Evolutionary conservation across 2,329 filamentous ascomycete species (phyloP).

Genomic region (Microcyclospora tardicrescens): DNA sequence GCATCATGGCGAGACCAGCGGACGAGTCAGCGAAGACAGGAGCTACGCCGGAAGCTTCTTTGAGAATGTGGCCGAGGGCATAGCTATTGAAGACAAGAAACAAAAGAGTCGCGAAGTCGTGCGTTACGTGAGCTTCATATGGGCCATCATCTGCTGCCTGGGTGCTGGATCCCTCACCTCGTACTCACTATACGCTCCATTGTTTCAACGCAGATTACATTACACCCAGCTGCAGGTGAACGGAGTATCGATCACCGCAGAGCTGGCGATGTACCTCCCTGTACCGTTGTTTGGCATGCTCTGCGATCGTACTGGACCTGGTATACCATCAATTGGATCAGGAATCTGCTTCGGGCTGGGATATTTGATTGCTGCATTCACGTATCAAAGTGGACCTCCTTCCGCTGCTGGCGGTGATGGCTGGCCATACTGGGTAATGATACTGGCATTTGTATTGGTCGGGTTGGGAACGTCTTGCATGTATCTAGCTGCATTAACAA

Average conservation of each 20-base stretch:
- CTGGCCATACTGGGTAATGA: conserved; percentile 71
- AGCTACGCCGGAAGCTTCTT: conserved; percentile 43
- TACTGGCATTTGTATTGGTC: conserved; percentile 69
- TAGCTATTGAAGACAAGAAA: conserved; percentile 43
- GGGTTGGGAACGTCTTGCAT: conserved; percentile 76
- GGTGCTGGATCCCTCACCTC: conserved; percentile 86
- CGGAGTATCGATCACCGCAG: conserved; percentile 72
- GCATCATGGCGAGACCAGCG: conserved; percentile 11
- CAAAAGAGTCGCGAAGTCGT: conserved; percentile 40
- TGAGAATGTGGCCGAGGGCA: conserved; percentile 47
- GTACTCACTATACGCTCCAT: conserved; percentile 84
- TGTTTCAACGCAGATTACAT: conserved; percentile 73
- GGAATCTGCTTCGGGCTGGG: conserved; percentile 64
- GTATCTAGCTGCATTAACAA: conserved; percentile 85
- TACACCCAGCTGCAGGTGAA: conserved; percentile 93
- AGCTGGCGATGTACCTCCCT: conserved; percentile 81
- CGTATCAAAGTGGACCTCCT: conserved; percentile 52
- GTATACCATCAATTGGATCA: conserved; percentile 60
- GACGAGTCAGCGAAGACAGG: conserved; percentile 27
- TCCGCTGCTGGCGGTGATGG: conserved; percentile 38
- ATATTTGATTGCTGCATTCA: conserved; percentile 69
- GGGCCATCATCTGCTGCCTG: conserved; percentile 51
- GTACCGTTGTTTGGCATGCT: conserved; percentile 81
- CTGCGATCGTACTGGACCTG: conserved; percentile 78
- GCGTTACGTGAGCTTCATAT: conserved; percentile 45